phyloP scores from a whole-genome alignment of 2,329 filamentous ascomycete species.

The Scedosporium aurantiacum region DNA sequence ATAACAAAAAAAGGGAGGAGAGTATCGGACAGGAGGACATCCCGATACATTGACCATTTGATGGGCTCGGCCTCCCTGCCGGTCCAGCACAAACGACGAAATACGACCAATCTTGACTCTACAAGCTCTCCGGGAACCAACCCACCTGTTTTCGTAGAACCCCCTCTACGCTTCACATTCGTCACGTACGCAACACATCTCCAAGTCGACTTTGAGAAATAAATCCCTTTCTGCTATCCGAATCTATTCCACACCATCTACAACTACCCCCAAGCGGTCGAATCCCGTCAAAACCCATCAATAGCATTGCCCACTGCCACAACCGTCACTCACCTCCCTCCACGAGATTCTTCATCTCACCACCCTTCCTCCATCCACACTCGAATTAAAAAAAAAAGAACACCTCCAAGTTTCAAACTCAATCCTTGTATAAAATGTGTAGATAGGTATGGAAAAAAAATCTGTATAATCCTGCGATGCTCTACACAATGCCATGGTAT shows the following conservation, averaged over 20 bases:
- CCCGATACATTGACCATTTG: no score
- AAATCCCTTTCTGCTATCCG: neutral
- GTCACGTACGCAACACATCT: neutral
- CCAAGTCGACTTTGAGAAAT: neutral
- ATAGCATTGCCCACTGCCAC: no score
- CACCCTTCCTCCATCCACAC: neutral
- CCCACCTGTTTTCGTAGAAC: neutral
- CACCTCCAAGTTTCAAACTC: neutral
- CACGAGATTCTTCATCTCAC: no score
- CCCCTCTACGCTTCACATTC: neutral
- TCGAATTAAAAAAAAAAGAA: neutral
- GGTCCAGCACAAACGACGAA: neutral
- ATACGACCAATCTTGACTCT: neutral
- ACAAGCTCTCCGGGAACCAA: neutral
- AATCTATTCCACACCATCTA: neutral
- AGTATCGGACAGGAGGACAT: no score
- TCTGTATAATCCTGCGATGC: neutral
- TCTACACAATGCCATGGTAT: slow-evolving; percentile 7
- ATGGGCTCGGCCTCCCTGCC: no score
- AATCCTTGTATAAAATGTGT: neutral
- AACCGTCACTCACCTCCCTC: no score
- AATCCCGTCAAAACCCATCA: no score
- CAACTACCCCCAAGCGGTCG: no score
- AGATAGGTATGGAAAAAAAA: neutral
- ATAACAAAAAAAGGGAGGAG: no score